These are phyloP conservation scores for Santalum album DNA, from an alignment of 164 flowering plant genomes.

Conservation along the genomic window DNA sequence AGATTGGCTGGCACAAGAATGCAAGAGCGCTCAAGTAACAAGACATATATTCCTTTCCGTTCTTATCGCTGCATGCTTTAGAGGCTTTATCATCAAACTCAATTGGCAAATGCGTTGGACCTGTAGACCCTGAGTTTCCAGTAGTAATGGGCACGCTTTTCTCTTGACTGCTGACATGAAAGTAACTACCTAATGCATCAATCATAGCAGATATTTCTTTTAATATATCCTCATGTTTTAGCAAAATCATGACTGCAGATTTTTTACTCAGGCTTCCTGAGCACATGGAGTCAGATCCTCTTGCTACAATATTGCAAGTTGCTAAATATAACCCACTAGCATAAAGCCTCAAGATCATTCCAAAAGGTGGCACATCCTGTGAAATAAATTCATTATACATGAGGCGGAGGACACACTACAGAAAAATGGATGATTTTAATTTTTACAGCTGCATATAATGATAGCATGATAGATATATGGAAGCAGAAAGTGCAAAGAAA, in stretches of 20 bases:
- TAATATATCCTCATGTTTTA: constrained; percentile 21
- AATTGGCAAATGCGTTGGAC: constrained; percentile 2
- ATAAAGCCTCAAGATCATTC: constrained; percentile 46
- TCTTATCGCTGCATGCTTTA: constrained; percentile 10
- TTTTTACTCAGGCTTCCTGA: constrained; percentile 9
- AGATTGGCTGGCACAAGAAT: constrained; percentile 62
- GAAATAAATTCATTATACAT: constrained; percentile 6
- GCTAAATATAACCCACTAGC: constrained; percentile 36
- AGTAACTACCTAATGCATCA: constrained; percentile 18
- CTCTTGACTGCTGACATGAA: constrained; percentile 15
- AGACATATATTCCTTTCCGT: constrained; percentile 19
- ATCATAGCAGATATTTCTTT: constrained; percentile 23
- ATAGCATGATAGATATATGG: no score
- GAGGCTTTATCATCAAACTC: constrained; percentile 9
- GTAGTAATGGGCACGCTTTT: neutral
- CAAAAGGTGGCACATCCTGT: constrained; percentile 32
- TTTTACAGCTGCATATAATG: no score
- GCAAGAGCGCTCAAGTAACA: constrained; percentile 46
- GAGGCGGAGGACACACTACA: neutral
- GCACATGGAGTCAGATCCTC: constrained; percentile 8
- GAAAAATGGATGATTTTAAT: no score
- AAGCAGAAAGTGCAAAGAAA: constrained; percentile 6
- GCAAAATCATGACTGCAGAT: constrained; percentile 14
- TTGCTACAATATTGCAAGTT: constrained; percentile 14
- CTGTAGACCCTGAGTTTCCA: constrained; percentile 6